Percentiles rank a stretch among this genome's conserved stretches.
Conservation (phyloP, 1,139 yeast genomes). For the Hansenula sp. region DNA sequence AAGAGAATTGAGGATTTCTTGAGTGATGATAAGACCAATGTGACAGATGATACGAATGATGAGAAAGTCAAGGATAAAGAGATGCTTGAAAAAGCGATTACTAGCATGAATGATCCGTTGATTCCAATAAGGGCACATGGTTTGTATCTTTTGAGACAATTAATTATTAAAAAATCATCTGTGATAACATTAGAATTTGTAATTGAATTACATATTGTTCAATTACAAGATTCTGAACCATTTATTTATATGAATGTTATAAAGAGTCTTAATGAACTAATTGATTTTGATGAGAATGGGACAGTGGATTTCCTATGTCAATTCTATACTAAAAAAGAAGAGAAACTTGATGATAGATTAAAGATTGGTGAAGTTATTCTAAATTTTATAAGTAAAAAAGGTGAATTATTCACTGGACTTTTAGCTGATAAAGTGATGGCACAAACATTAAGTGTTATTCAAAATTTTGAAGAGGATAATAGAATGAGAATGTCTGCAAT, state of each 20-base stretch:
- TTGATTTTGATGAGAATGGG: slow-evolving; percentile 37
- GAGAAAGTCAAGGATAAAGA: slow-evolving; percentile 27
- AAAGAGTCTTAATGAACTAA: slow-evolving; percentile 64
- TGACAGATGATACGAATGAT: slow-evolving; percentile 4
- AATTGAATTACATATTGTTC: slow-evolving; percentile 56
- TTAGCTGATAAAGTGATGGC: slow-evolving; percentile 31
- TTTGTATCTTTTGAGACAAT: slow-evolving; percentile 54
- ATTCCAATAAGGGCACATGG: slow-evolving; percentile 91
- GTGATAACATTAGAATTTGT: slow-evolving; percentile 52
- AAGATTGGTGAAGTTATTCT: slow-evolving; percentile 78
- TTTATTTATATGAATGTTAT: slow-evolving; percentile 81
- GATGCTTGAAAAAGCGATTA: slow-evolving; percentile 49
- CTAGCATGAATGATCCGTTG: slow-evolving; percentile 68
- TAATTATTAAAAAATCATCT: slow-evolving; percentile 46
- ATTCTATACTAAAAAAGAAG: slow-evolving; percentile 35
- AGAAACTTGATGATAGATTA: slow-evolving; percentile 53
- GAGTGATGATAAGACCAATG: slow-evolving; percentile 1
- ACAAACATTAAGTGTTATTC: slow-evolving; percentile 24
- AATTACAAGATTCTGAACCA: slow-evolving; percentile 77
- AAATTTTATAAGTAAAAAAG: slow-evolving; percentile 48
- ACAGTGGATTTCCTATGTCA: slow-evolving; percentile 38
- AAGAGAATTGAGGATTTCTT: slow-evolving; percentile 13
- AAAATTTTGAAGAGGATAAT: slow-evolving; percentile 38
- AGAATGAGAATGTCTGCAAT: slow-evolving; percentile 79
- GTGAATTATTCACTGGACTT: slow-evolving; percentile 42